Percentiles rank a stretch among this genome's conserved stretches.
Evolutionary conservation across 1,139 yeast species (phyloP).

Genomic region (Barnettozyma hawaiiensis): DNA sequence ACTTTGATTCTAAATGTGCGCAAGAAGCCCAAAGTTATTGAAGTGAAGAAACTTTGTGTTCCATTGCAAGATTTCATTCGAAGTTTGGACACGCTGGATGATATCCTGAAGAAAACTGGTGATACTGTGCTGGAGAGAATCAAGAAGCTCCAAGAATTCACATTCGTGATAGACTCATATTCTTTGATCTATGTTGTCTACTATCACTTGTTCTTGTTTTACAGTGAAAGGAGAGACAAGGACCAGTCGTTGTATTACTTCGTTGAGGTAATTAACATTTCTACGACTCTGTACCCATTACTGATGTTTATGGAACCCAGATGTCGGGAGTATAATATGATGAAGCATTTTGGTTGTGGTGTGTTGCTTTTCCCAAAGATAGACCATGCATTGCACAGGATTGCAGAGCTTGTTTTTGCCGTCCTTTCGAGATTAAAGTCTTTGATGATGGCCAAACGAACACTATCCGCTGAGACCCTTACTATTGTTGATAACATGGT

Average conservation of each 20-base stretch:
- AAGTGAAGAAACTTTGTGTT: slow-evolving; percentile 10
- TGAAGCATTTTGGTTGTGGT: slow-evolving; percentile 20
- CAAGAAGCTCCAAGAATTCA: slow-evolving; percentile 12
- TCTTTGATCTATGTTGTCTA: slow-evolving; percentile 19
- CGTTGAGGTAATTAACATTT: slow-evolving; percentile 8
- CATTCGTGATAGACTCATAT: slow-evolving; percentile 11
- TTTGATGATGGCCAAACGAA: slow-evolving; percentile 12
- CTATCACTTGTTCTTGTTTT: slow-evolving; percentile 21
- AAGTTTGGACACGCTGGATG: slow-evolving; percentile 9
- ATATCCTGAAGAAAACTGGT: slow-evolving; percentile 16
- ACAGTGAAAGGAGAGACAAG: slow-evolving; percentile 12
- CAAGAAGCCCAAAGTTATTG: slow-evolving; percentile 13
- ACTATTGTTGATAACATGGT: slow-evolving; percentile 12
- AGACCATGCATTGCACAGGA: slow-evolving; percentile 18
- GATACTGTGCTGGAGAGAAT: slow-evolving; percentile 17
- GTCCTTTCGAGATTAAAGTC: slow-evolving; percentile 16
- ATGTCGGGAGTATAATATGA: slow-evolving; percentile 13
- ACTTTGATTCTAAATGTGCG: slow-evolving; percentile 17
- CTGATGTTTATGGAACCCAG: slow-evolving; percentile 16
- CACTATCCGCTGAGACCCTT: slow-evolving; percentile 2
- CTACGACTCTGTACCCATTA: slow-evolving; percentile 9
- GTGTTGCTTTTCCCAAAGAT: slow-evolving; percentile 18
- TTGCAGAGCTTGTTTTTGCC: slow-evolving; percentile 16
- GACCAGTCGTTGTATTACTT: slow-evolving; percentile 15
- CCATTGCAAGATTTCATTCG: slow-evolving; percentile 14